Evolutionary conservation across 768 basidiomycete species (phyloP), one percentile per base, ranked within the genome.

Genomic region (Naganishia vishniacii): DNA sequence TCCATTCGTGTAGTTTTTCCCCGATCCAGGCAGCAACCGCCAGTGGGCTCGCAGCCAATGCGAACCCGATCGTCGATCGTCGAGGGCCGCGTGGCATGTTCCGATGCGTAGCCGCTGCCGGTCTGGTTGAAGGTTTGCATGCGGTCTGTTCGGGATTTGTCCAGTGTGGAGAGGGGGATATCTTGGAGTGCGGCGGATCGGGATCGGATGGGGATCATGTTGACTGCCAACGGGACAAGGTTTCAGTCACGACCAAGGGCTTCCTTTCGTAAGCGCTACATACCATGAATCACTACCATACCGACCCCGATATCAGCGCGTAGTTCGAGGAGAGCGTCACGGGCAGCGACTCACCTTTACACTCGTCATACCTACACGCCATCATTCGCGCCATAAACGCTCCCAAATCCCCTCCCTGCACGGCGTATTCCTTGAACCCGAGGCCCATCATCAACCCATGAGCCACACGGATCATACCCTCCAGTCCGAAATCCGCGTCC

Each of bases 361-460:
- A 77, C 23, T 59, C 67, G 5, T 70, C 68, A 42, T 68, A 69
- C 11, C 66, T 47, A 40, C 58, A 48, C 29, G 65, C 73, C 23
- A 77, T 40, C 23, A 70, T 48, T 29, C 70, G 59, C 9, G 67
- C 61, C n/a, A 77, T 61, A 23, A 37, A 67, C 59, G 67, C 66
- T 4, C 76, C 77, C 15, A 78, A 67, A 71, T 78, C 77, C 0
- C 76, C 73, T 16, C 77, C 76, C 61, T 78, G 77, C 1, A 70
- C 73, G 12, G 73, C 69, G 51, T 78, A 78, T 45, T 53, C 48
- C 12, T 47, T 59, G 20, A 49, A 61, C 16, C 58, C 64, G 32
- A 60, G 47, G 23, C 73, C 74, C n/a, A 65, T 64, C 75, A 78
- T 75, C 29, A 77, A 65, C 12, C 65, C 49, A 48, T 76, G 65